These are phyloP conservation scores for Gyrodon lividus DNA, from an alignment of 768 basidiomycete species.

Conservation along the genomic window DNA sequence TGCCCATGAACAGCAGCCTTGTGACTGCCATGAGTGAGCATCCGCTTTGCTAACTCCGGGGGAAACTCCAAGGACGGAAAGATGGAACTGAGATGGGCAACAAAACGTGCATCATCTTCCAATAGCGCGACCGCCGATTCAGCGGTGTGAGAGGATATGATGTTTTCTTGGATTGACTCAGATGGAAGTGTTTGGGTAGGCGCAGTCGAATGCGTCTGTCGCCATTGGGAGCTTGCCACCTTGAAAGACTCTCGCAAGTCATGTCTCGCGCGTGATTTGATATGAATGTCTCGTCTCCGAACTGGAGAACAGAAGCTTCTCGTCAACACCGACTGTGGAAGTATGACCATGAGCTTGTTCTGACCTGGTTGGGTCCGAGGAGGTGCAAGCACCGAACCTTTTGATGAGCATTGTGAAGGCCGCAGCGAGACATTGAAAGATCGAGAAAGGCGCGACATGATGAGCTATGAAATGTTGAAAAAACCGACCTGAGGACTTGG, in stretches of 20 bases:
- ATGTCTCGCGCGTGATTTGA: neutral
- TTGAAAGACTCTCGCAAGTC: neutral
- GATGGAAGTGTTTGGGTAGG: slow-evolving; percentile 4
- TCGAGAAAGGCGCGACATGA: slow-evolving; percentile 25
- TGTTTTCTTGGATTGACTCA: neutral
- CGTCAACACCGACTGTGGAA: neutral
- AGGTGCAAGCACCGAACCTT: slow-evolving; percentile 11
- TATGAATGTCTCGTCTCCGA: slow-evolving; percentile 4
- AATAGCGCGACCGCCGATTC: neutral
- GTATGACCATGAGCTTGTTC: slow-evolving; percentile 11
- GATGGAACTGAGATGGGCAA: slow-evolving; percentile 58
- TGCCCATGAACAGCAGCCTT: slow-evolving; percentile 62
- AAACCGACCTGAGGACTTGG: neutral
- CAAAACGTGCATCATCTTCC: slow-evolving; percentile 30
- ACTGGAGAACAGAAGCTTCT: neutral
- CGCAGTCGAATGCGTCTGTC: neutral
- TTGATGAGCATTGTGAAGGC: slow-evolving; percentile 10
- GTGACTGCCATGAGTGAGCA: slow-evolving; percentile 80
- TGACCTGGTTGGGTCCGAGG: slow-evolving; percentile 12
- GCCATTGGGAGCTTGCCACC: neutral
- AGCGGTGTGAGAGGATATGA: neutral
- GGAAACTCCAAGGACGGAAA: slow-evolving; percentile 71
- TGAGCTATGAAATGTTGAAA: neutral
- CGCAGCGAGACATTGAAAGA: slow-evolving; percentile 11
- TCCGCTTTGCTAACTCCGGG: slow-evolving; percentile 64